Base-by-base conservation (phyloP, 768 basidiomycete genomes). In the Dendrothele bispora region DNA sequence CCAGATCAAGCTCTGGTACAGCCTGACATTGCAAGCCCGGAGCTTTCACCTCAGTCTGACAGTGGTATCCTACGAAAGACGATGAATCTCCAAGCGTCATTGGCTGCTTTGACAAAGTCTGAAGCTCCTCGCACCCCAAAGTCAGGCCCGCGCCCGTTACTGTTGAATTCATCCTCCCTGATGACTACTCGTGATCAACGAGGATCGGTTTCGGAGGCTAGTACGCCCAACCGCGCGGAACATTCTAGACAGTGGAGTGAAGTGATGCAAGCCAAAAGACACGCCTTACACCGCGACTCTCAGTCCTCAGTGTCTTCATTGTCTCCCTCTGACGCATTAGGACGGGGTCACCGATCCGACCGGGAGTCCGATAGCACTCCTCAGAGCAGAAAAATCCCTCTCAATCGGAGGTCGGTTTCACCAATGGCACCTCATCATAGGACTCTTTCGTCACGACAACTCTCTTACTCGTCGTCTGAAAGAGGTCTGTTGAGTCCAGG, bases 361-460 rank as follows among this genome's bases (percentile, higher is more conserved):
- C 68, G 73, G 55, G 84, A 84, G 36, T 83, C 83, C 3, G 86
- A 88, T 48, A 64, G 68, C 15, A 59, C 57, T 50, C 49, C 55
- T 64, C 46, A 45, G 10, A 86, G 88, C 59, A 75, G 86, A 41
- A 65, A 73, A 39, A 74, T 91, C 12, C 77, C 79, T 21, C 57
- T 90, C 41, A 84, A 86, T 59, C 79, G 87, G 26, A 77, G 76
- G 52, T 80, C 83, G 11, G 62, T 87, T 4, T 89, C 88, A 4
- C 86, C 88, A 3, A 84, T 88, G 82, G 85, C 86, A 15, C 72
- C 80, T 26, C 67, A 64, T 12, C 79, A 72, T 49, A 71, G 74
- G 47, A 47, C 38, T 5, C 21, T 21, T 39, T 47, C 42, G 17
- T 37, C 24, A 24, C 41, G 39, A 11, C 36, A 36, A n/a, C 48